A percentile compares a stretch with the other conserved stretches of the same genome.
These are phyloP conservation scores for Colletotrichum sp. DNA, from an alignment of 2,329 filamentous ascomycete species.

Conservation along the genomic window DNA sequence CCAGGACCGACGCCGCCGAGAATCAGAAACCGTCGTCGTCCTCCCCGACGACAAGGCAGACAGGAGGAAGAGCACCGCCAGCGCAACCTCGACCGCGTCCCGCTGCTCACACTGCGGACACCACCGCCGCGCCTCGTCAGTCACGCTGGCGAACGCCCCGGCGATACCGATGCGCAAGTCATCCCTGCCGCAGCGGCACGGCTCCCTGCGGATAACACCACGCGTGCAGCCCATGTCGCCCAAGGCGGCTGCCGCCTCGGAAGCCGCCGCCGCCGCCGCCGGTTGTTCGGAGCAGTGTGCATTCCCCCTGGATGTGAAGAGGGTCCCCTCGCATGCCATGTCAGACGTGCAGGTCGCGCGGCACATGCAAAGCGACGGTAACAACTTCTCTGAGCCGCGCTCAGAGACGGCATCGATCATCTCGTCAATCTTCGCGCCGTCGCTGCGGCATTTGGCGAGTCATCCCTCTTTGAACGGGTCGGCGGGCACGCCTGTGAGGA, in stretches of 20 bases:
- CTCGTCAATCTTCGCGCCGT: slow-evolving; percentile 13
- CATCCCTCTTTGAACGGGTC: background rate
- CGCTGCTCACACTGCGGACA: background rate
- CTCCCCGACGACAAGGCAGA: background rate
- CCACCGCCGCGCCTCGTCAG: background rate
- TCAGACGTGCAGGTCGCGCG: background rate
- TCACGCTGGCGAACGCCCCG: background rate
- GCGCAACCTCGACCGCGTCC: background rate
- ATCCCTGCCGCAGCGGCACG: background rate
- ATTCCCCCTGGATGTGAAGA: background rate
- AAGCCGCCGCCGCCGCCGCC: background rate
- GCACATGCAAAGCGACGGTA: background rate
- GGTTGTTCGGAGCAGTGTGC: background rate
- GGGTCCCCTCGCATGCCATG: background rate
- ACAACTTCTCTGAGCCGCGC: background rate
- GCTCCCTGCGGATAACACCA: background rate
- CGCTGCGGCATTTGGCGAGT: slow-evolving; percentile 11
- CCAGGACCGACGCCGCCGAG: background rate
- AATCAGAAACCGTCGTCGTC: background rate
- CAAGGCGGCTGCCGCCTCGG: background rate
- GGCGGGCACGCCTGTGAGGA: background rate
- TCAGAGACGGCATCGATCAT: slow-evolving; percentile 12
- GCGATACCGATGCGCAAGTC: background rate
- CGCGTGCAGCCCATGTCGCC: background rate
- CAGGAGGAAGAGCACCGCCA: background rate